Base-by-base conservation (phyloP, 1,139 yeast genomes). In the Lodderomyces parapsilosis region DNA sequence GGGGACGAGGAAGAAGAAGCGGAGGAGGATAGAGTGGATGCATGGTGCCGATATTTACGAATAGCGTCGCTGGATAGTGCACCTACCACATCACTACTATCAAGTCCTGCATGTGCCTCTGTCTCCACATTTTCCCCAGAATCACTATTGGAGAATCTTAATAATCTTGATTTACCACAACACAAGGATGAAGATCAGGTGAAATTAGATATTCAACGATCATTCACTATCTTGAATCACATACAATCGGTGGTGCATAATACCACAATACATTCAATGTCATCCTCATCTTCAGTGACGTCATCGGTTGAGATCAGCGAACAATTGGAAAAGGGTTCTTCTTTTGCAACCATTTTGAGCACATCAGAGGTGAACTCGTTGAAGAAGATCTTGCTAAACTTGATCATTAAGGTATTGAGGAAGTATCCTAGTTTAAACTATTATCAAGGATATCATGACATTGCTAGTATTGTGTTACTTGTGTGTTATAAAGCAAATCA, bases 371-470 rank as follows among this genome's bases (percentile, higher is more conserved):
- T 71, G 14, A 60, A 58, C 14, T 53, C 49, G 13, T 54, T 71
- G 45, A 75, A 79, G 51, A 59, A 58, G 6, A 56, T 74, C 19
- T 65, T 88, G 31, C 62, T 64, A 9, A 63, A 62, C 11, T 54
- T 86, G 24, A 77, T 90, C 7, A 62, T 76, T 10, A 67, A 71
- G 20, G 68, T 89, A 2, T 66, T 93, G 19, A 62, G 89, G 25
- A 72, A 71, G 25, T 71, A 84, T 53, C 91, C 91, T 0, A 55
- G 62, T 8, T 66, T 91, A 37, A 70, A 79, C 46, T 93, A 93
- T 61, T 93, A 89, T 59, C 99, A 93, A 63, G 99, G 99, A 0
- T 89, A 78, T 58, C 98, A 93, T 63, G 98, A 93, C 57, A 70
- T 91, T 30, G 91, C 90, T 2, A 77, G 87, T 40, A 74, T 86